Evolutionary conservation across 352 stramenopile species (phyloP), one percentile per base, ranked within the genome.

Genomic region (Pythium chondricola): DNA sequence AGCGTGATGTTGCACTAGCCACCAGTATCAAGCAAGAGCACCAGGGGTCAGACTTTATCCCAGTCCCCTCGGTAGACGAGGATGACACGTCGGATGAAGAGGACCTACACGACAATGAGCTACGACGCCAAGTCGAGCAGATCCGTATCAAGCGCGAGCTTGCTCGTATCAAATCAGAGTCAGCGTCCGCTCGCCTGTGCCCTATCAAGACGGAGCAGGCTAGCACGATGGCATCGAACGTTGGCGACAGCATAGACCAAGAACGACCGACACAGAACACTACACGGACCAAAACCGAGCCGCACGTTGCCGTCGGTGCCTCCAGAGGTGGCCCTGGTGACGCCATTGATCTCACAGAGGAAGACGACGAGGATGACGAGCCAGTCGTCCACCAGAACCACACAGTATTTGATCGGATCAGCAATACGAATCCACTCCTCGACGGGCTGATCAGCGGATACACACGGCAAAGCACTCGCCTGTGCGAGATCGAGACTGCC

Each of bases 271-370:
- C 9, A 40, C 33, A 20, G 33, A 7, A 16, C 6, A 16, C 33
- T 18, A 40, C 33, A 8, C 7, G 6, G 6, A 18, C 33, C 6
- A 40, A 16, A 16, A 20, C 33, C 8, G 33, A 11, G 6, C 38
- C 8, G 29, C 11, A 26, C 4, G 25, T 37, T 7, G 18, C 38
- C 18, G 27, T 20, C n/a, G 27, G 38, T 44, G 18, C n/a, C 6
- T n/a, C n/a, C 37, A 26, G 7, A 25, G 13, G 20, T 18, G 20
- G 26, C 11, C 11, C 6, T 9, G 25, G 14, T 31, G 33, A 41
- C 2, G 27, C 69, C 0, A 52, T 73, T 21, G 64, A 73, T 43
- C 35, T 73, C 16, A 73, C 64, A 4, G 64, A 59, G 25, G 63
- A 69, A 14, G 44, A 60, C 35, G 54, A 53, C 4, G 49, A 51